Base-by-base conservation (phyloP, 2,329 filamentous ascomycete species). In the Penicillium frequentans region DNA sequence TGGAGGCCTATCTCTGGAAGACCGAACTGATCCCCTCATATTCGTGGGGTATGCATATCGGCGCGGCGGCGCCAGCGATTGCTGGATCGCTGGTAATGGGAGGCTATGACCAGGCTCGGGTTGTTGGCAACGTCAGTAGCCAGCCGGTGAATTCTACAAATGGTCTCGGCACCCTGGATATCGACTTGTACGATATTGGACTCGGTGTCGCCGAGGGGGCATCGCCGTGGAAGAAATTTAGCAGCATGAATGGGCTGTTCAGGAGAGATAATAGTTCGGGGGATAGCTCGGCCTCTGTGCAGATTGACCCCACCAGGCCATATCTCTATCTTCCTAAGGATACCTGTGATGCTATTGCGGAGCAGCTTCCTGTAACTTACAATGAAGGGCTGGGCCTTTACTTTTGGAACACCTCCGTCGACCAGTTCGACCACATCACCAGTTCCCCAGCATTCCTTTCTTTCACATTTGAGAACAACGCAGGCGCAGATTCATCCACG, bases 1-100 rank as follows among this genome's bases (percentile, higher is more conserved):
- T 42, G 3, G 23, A 11, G 19, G 16, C 21, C 11, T 21, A 55
- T 19, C 52, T 39, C 3, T 52, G 52, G 35, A 68, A 63, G 13
- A 49, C 52, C 14, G 23, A 49, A 3, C 6, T 11, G 4, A 75
- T 67, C 19, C 68, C 71, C 2, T 78, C 76, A 1, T 77, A 75
- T 56, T 78, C 75, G 0, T 79, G 73, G 56, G 70, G 72, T 16
- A 68, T 79, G 73, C 77, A 79, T 53, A 76, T 80, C 21, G 77
- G 77, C 5, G 75, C 76, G 0, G 74, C 64, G 3, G 61, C 58
- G 16, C 68, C 69, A 6, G 44, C 52, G 0, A 70, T 77, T 58
- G 47, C 61, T 0, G 75, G 73, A 0, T 79, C 77, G 0, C 64
- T 79, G 6, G 64, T 70, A 19, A 71, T 77, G 45, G 77, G 77